Conservation (phyloP, 2,329 filamentous ascomycete species). For the Phyllosticta citriasiana region DNA sequence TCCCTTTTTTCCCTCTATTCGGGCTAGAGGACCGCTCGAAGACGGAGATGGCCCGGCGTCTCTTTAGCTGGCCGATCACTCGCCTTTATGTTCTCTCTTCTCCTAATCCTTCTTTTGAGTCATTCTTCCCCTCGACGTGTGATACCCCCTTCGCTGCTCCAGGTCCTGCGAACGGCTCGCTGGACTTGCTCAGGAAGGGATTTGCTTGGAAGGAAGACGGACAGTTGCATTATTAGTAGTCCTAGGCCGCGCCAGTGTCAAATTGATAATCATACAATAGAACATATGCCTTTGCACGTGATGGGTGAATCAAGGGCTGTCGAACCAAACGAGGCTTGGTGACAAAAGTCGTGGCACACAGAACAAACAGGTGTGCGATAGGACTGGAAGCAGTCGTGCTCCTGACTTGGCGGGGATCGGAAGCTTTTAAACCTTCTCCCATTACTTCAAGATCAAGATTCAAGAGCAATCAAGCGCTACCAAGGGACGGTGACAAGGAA, state of each 20-base stretch:
- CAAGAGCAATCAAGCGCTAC: too few species aligned
- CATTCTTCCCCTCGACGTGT: neutral
- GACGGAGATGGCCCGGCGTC: neutral
- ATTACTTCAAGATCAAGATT: too few species aligned
- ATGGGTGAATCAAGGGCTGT: neutral
- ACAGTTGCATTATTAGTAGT: neutral
- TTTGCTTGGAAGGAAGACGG: neutral
- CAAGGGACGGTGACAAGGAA: too few species aligned
- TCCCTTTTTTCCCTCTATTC: neutral
- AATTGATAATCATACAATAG: neutral
- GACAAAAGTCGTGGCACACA: too few species aligned
- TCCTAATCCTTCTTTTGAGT: neutral
- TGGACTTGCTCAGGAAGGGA: neutral
- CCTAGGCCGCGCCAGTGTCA: neutral
- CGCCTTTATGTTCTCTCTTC: neutral
- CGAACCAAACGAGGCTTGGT: neutral
- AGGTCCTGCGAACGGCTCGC: neutral
- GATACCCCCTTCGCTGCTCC: neutral
- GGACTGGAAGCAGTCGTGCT: too few species aligned
- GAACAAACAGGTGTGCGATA: too few species aligned
- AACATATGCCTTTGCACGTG: neutral
- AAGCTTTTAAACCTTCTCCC: too few species aligned
- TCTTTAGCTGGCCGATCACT: neutral
- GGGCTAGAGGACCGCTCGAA: neutral
- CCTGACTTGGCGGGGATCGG: too few species aligned